Conservation (phyloP, 345 rosid genomes). For the Camelina laxa region DNA sequence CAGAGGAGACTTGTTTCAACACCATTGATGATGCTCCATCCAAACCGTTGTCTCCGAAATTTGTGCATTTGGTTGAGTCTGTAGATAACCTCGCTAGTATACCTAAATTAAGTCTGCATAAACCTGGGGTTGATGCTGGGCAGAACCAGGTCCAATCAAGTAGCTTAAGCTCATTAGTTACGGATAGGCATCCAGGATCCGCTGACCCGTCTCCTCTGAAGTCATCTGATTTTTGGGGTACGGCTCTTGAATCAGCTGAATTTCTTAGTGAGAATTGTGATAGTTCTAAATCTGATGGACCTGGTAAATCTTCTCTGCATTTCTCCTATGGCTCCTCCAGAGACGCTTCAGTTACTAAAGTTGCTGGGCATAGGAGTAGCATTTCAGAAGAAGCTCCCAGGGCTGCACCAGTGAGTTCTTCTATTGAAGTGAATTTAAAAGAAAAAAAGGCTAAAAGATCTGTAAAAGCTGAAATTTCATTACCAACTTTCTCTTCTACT, state of each 20-base stretch:
- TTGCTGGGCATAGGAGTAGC: slow-evolving; percentile 37
- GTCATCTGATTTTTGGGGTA: slow-evolving; percentile 68
- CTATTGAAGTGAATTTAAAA: slow-evolving; percentile 34
- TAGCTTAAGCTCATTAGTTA: slow-evolving; percentile 39
- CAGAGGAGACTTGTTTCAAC: slow-evolving; percentile 43
- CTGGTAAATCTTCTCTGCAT: slow-evolving; percentile 46
- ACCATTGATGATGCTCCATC: slow-evolving; percentile 49
- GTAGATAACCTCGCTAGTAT: slow-evolving; percentile 50
- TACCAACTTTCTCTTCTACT: slow-evolving; percentile 30
- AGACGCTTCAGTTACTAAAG: slow-evolving; percentile 31
- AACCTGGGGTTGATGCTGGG: slow-evolving; percentile 37
- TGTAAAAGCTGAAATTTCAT: slow-evolving; percentile 41
- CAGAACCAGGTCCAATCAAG: slow-evolving; percentile 43
- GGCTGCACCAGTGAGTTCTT: slow-evolving; percentile 32
- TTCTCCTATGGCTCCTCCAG: slow-evolving; percentile 53
- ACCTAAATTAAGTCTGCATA: slow-evolving; percentile 42
- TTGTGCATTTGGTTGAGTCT: slow-evolving; percentile 69
- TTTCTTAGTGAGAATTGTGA: slow-evolving; percentile 35
- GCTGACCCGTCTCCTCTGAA: slow-evolving; percentile 39
- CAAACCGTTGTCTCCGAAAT: slow-evolving; percentile 67
- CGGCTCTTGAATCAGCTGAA: slow-evolving; percentile 49
- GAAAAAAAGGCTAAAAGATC: slow-evolving; percentile 41
- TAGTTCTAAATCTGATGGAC: slow-evolving; percentile 43
- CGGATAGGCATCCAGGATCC: slow-evolving; percentile 37
- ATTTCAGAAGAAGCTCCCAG: slow-evolving; percentile 45